phyloP scores from a whole-genome alignment of 495 filamentous ascomycete genomes.

The Clohesyomyces aquaticus region DNA sequence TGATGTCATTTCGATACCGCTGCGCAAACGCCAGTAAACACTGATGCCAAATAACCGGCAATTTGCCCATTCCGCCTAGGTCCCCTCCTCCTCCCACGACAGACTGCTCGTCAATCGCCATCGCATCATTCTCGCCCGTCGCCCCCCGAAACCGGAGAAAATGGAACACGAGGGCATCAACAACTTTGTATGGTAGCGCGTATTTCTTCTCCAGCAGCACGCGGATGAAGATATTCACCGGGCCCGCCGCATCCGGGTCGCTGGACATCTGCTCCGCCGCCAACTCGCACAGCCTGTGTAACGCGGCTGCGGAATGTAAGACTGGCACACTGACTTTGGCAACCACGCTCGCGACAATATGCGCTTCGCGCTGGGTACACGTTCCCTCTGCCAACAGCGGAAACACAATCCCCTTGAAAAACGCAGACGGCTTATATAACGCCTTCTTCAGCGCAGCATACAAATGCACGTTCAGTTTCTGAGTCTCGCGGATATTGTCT shows the following conservation, averaged over 20 bases:
- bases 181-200: conserved; percentile 89
- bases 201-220: conserved; percentile 95
- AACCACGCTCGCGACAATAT: conserved; percentile 83
- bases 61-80: conserved; percentile 57
- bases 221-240: conserved; percentile 91
- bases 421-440: conserved; percentile 92
- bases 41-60: conserved; percentile 92
- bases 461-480: conserved; percentile 92
- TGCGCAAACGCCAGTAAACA: conserved; percentile 87
- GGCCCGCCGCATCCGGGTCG: conserved; percentile 73
- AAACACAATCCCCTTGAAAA: conserved; percentile 96
- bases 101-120: conserved; percentile 52
- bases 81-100: conserved; percentile 52
- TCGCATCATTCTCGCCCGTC: conserved; percentile 49
- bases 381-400: conserved; percentile 76
- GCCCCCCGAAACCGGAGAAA: conserved; percentile 81
- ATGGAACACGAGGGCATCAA: conserved; percentile 94
- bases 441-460: conserved; percentile 91
- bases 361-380: conserved; percentile 87
- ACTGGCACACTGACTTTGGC: conserved; percentile 81
- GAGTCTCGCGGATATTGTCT: conserved; percentile 82
- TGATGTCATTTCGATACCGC: conserved; percentile 89
- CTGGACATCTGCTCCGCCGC: conserved; percentile 79
- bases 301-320: conserved; percentile 87
- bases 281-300: conserved; percentile 90